Evolutionary conservation across 257 asterid species (phyloP), one percentile per base, ranked within the genome.

Genomic region (Ligustrum vulgare): DNA sequence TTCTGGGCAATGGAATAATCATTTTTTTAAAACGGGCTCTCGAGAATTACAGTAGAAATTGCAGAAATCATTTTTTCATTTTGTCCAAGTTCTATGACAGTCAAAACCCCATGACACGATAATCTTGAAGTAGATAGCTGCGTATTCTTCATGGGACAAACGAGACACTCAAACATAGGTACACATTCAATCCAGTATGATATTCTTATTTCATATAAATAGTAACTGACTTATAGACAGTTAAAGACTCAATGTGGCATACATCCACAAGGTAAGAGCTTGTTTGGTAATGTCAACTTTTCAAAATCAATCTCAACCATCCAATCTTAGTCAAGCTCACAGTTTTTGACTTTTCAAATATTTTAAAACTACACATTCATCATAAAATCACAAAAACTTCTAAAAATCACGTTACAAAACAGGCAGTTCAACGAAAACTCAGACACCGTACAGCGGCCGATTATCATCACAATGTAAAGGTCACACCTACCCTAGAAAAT

Each of bases 1-100:
- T 86, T 93, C 98, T 94, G 95, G 97, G 93, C 96, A 88, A 83
- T 82, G 96, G 97, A 91, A 85, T 10, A 15, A 9, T n/a, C n/a
- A 0, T 10, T 23, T 60, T 60, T 60, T 9, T 0, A 0, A 15
- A n/a, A n/a, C n/a, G n/a, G 0, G 4, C 62, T 4, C 62, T 18
- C 22, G 16, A 3, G 22, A 16, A 15, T 5, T 1, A 5, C 4
- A n/a, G 62, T n/a, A 51, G 25, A 51, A 16, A 47, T 47, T 11
- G 58, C 22, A 49, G 15, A 49, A 49, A 18, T 16, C 58, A 13
- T 49, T 4, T 49, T 49, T 49, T 49, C 4, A 49, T 49, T 49
- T 49, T 49, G 58, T 16, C 58, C 58, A 16, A 16, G 20, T 13
- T 5, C n/a, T n/a, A 47, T 47, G 13, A 47, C 56, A 47, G 13